Base-by-base conservation (phyloP, 2,329 filamentous ascomycete species). In the Fusarium sp. region DNA sequence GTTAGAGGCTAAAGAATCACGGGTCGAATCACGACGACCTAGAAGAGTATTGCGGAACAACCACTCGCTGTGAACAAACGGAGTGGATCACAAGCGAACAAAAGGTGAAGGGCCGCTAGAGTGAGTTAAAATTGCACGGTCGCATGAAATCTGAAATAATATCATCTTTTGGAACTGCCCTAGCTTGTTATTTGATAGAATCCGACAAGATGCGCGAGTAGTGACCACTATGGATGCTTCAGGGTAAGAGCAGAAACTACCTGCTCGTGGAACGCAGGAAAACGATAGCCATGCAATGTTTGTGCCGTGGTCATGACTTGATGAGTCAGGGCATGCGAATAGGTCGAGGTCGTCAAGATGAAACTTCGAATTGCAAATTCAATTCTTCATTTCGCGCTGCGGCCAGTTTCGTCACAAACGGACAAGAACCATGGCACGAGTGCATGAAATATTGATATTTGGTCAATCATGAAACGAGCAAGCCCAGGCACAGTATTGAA, bases 151-250 rank as follows among this genome's bases (percentile, higher is more conserved):
- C 60, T 50, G 40, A 56, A 63, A 69, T 57, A 57, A 67, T 66
- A 69, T 72, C 67, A 65, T 53, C 61, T 56, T 56, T 66, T 72
- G 64, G 68, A 56, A 63, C 71, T 57, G 52, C 59, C 28, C 66
- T 40, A 59, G 61, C 56, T 68, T 57, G 49, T 66, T 61, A 55
- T 65, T 71, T 71, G 62, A 58, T 59, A 56, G 63, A 59, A 65
- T 56, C 56, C 56, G 65, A 57, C 48, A 63, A 62, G 14, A 14
- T 56, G 47, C 41, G 37, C 40, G 37, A 56, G 51, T 32, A 33
- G 48, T 59, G 26, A 37, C 26, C 41, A 19, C 17, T 37, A n/a
- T 33, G 30, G 30, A 15, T 56, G 20, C 48, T 51, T 44, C 50
- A 53, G 47, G 47, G 47, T 50, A 50, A 20, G 14, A 9, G 19